Evolutionary conservation across 2,329 filamentous ascomycete genomes (phyloP).

Genomic region (Cercospora sesami): DNA sequence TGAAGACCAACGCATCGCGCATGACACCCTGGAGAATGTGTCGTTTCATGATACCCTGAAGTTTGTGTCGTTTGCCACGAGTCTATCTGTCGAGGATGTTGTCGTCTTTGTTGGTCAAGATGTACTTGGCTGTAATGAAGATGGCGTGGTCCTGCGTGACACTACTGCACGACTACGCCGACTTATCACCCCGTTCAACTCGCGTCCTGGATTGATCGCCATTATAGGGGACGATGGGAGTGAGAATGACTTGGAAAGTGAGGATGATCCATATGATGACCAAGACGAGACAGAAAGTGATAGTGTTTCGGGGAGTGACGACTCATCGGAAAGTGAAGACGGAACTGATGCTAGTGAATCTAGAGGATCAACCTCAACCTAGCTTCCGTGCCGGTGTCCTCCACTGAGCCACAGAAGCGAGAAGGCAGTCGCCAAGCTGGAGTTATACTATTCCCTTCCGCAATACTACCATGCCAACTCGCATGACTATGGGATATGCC

Average conservation of each 20-base stretch:
- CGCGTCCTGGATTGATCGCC: not conserved
- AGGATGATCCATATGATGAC: too few species aligned
- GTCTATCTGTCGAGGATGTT: not conserved
- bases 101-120: not conserved
- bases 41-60: not conserved
- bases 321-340: too few species aligned
- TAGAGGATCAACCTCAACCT: too few species aligned
- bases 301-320: too few species aligned
- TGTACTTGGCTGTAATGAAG: not conserved
- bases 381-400: too few species aligned
- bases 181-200: not conserved
- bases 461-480: too few species aligned
- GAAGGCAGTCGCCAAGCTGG: too few species aligned
- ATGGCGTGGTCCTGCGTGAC: not conserved
- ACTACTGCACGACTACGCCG: not conserved
- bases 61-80: not conserved
- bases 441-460: too few species aligned
- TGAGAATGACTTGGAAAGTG: not conserved
- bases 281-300: too few species aligned
- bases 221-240: not conserved
- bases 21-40: not conserved
- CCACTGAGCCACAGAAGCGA: too few species aligned
- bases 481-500: too few species aligned
- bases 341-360: too few species aligned
- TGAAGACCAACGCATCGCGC: not conserved